A percentile compares a stretch with the other conserved stretches of the same genome.
Evolutionary conservation across 768 basidiomycete genomes (phyloP).

Genomic region (Postia placenta): DNA sequence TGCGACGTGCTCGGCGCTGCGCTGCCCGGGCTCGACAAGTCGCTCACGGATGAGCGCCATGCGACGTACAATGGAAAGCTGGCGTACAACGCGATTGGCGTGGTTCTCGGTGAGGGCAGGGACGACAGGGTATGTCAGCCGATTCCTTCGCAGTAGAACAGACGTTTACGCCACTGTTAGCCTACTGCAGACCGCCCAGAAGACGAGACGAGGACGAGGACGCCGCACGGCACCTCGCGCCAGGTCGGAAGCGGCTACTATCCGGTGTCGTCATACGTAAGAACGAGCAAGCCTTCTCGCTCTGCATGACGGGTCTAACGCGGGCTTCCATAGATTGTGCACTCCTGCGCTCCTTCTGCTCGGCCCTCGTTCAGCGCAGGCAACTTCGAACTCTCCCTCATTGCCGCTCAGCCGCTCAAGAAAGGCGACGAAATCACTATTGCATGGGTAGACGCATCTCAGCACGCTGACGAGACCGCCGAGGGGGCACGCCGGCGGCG

Average conservation of each 20-base stretch:
- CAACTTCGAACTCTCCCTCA: constrained; percentile 62
- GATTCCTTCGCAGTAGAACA: too few relatives aligned
- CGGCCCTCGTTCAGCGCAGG: constrained; percentile 60
- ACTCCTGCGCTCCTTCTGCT: constrained; percentile 69
- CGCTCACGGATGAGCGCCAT: constrained; percentile 60
- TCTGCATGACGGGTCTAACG: too few relatives aligned
- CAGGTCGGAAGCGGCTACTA: constrained; percentile 78
- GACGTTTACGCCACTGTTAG: too few relatives aligned
- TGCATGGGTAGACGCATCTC: constrained; percentile 66
- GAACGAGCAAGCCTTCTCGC: too few relatives aligned
- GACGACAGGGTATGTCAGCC: constrained; percentile 62
- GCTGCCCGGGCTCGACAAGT: constrained; percentile 67
- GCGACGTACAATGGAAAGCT: constrained; percentile 61
- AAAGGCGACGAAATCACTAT: constrained; percentile 73
- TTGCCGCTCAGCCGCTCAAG: constrained; percentile 61
- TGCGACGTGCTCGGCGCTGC: constrained; percentile 50
- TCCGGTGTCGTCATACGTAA: constrained; percentile 66
- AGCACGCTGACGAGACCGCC: constrained; percentile 45
- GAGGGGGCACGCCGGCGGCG: constrained; percentile 57
- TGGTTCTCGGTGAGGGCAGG: constrained; percentile 59
- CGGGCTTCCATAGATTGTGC: constrained; percentile 44
- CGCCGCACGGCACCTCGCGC: constrained; percentile 65
- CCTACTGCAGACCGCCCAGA: constrained; percentile 55
- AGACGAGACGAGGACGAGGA: constrained; percentile 68
- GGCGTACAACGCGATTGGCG: constrained; percentile 72